phyloP scores from a whole-genome alignment of 225 moss, liverwort and hornwort genomes.

The Pleurozium schreberi region DNA sequence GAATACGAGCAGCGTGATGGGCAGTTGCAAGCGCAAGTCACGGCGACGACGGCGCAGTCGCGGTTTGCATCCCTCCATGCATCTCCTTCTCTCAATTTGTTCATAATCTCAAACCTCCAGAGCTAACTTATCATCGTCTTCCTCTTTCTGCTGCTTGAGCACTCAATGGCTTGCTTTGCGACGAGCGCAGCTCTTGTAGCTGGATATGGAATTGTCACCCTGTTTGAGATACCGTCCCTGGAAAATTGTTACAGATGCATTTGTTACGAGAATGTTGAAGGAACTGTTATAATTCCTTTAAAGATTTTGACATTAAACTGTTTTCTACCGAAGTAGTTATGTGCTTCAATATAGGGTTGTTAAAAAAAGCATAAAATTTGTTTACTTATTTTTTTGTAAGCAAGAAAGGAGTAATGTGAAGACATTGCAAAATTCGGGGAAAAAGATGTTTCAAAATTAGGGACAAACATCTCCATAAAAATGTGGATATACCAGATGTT shows the following conservation, averaged over 20 bases:
- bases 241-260: background rate
- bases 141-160: background rate
- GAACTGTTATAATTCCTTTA: background rate
- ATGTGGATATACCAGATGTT: background rate
- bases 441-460: too few relatives aligned
- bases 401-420: background rate
- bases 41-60: background rate
- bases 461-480: background rate
- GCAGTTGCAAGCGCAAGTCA: background rate
- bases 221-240: too few relatives aligned
- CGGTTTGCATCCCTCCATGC: slow-evolving; percentile 3
- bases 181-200: too few relatives aligned
- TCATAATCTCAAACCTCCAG: background rate
- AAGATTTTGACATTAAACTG: too few relatives aligned
- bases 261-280: background rate
- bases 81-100: background rate
- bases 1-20: background rate
- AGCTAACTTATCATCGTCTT: background rate
- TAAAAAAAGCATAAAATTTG: too few relatives aligned
- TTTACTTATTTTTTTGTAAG: too few relatives aligned
- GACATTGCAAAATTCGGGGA: background rate
- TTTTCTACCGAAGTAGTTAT: background rate
- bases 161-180: background rate
- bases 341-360: background rate
- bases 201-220: background rate